A percentile compares a stretch with the other conserved stretches of the same genome.
These are phyloP conservation scores for Cytospora schulzeri DNA, from an alignment of 2,329 filamentous ascomycete species.

Conservation along the genomic window DNA sequence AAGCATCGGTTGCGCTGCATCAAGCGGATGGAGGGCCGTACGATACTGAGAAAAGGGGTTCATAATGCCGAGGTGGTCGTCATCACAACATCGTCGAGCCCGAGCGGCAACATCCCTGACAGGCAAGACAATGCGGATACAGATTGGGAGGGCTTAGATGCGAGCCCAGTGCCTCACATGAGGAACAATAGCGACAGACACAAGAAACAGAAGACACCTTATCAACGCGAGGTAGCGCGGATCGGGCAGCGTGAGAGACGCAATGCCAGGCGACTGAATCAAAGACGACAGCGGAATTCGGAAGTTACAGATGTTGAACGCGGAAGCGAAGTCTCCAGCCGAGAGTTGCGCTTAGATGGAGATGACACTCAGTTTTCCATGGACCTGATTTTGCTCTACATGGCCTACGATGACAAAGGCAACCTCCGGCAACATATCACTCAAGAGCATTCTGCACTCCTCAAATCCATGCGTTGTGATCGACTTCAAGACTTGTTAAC, in stretches of 20 bases:
- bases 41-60: background rate
- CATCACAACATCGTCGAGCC: background rate
- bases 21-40: constrained; percentile 3
- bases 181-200: too few species aligned
- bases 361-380: background rate
- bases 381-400: background rate
- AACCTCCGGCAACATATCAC: background rate
- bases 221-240: background rate
- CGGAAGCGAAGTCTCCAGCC: background rate
- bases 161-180: background rate
- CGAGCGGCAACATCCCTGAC: background rate
- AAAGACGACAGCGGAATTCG: background rate
- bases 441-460: background rate
- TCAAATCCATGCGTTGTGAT: background rate
- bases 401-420: background rate
- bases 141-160: background rate
- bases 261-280: background rate
- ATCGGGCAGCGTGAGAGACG: constrained; percentile 2
- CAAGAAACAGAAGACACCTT: background rate
- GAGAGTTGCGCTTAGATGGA: background rate
- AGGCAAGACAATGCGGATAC: background rate
- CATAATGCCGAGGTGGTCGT: background rate
- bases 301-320: background rate
- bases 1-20: constrained; percentile 12
- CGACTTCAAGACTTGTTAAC: background rate